Percentiles rank a stretch among this genome's conserved stretches.
Evolutionary conservation across 129 eudicot species (phyloP).

Genomic region (Lactuca saligna): DNA sequence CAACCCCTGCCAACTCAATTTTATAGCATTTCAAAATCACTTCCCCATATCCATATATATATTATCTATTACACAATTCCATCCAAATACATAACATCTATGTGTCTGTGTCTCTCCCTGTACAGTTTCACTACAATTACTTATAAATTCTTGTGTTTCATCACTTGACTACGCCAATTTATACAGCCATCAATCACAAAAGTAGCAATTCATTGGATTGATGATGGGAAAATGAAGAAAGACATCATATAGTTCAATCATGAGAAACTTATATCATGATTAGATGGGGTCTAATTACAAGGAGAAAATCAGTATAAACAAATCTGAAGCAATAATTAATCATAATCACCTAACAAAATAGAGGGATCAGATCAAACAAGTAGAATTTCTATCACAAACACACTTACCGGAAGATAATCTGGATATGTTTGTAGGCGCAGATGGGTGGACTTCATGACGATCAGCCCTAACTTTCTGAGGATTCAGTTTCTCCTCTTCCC

Average conservation of each 20-base stretch:
- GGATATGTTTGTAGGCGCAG: conserved; percentile 56
- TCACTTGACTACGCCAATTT: no score
- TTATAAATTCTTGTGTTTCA: no score
- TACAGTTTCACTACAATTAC: no score
- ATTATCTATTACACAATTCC: conserved; percentile 5
- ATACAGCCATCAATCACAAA: no score
- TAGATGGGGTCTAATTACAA: no score
- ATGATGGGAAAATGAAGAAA: no score
- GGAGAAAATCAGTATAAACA: neutral
- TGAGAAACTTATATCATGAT: no score
- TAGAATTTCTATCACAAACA: neutral
- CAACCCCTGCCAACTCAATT: conserved; percentile 60
- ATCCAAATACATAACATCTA: neutral
- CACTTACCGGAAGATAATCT: conserved; percentile 78
- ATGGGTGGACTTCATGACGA: conserved; percentile 41
- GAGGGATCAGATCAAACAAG: neutral
- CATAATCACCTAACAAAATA: neutral
- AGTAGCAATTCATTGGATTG: no score
- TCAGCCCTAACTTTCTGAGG: conserved; percentile 46
- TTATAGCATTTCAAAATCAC: no score
- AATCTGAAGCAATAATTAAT: neutral
- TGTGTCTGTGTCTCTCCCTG: neutral
- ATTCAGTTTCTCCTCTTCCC: conserved; percentile 61
- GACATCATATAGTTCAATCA: no score
- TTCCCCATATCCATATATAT: no score